These are phyloP conservation scores for Monilinia polystroma DNA, from an alignment of 2,329 filamentous ascomycete genomes.

Conservation along the genomic window DNA sequence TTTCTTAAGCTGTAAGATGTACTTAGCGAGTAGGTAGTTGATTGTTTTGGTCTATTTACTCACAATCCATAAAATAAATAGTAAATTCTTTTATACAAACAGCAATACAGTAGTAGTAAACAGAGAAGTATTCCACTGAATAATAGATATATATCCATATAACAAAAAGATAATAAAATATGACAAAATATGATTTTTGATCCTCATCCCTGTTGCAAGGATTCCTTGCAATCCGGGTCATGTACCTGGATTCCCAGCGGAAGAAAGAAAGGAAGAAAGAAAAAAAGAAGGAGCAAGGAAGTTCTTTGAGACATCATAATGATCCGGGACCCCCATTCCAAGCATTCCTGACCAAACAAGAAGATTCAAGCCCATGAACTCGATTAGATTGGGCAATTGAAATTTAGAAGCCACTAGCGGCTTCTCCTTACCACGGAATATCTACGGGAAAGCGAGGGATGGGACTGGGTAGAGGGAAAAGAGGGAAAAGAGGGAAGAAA, in stretches of 20 bases:
- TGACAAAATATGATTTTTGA: not conserved
- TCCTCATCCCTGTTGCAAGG: not conserved
- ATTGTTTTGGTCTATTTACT: too few species aligned
- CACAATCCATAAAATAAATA: too few species aligned
- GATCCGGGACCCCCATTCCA: not conserved
- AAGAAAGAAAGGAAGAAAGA: not conserved
- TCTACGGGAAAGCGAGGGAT: constrained; percentile 6
- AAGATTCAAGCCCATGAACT: not conserved
- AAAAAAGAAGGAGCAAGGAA: not conserved
- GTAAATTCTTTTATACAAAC: too few species aligned
- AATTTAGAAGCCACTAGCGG: not conserved
- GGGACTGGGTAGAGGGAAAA: too few species aligned
- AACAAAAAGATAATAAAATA: too few species aligned
- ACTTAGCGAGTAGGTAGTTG: too few species aligned
- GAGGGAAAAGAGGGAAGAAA: too few species aligned
- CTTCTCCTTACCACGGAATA: constrained; percentile 7
- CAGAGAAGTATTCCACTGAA: too few species aligned
- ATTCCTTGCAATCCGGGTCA: constrained; percentile 1
- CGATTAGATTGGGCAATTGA: not conserved
- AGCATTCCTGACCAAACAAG: too few species aligned
- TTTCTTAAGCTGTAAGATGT: too few species aligned
- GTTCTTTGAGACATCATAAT: not conserved
- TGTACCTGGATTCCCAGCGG: constrained; percentile 2
- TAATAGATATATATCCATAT: too few species aligned
- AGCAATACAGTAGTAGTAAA: too few species aligned